These are phyloP conservation scores for Trichoderma harzianum DNA, from an alignment of 2,329 filamentous ascomycete species.

Conservation along the genomic window DNA sequence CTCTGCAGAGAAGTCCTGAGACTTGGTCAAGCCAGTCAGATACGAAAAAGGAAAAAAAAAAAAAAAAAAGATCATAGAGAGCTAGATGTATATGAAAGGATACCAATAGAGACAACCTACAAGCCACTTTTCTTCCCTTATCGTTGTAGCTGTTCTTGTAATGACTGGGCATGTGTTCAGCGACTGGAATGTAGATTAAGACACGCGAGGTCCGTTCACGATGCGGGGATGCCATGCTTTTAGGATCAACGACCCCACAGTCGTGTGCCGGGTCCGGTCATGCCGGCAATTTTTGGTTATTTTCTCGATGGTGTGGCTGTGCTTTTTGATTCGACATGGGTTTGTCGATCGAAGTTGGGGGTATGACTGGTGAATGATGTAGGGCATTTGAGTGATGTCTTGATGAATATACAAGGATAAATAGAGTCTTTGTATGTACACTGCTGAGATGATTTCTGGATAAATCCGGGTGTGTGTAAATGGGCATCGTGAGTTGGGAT, in stretches of 20 bases:
- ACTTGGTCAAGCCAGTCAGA: background rate
- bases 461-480: background rate
- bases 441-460: background rate
- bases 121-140: background rate
- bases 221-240: background rate
- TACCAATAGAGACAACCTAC: slow-evolving; percentile 10
- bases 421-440: background rate
- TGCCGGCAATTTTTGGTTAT: background rate
- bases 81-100: slow-evolving; percentile 10
- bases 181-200: background rate
- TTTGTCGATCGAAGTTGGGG: background rate
- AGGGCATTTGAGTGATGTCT: background rate
- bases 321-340: background rate
- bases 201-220: background rate
- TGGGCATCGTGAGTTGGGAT: background rate
- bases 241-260: background rate
- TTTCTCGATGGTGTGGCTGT: background rate
- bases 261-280: background rate
- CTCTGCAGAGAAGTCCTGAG: background rate
- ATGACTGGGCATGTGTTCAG: background rate
- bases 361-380: background rate
- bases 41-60: background rate
- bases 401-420: background rate
- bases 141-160: background rate
- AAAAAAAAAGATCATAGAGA: background rate